A percentile compares a stretch with the other conserved stretches of the same genome.
Conservation (phyloP, 306 rosid genomes). For the Betula pendula region DNA sequence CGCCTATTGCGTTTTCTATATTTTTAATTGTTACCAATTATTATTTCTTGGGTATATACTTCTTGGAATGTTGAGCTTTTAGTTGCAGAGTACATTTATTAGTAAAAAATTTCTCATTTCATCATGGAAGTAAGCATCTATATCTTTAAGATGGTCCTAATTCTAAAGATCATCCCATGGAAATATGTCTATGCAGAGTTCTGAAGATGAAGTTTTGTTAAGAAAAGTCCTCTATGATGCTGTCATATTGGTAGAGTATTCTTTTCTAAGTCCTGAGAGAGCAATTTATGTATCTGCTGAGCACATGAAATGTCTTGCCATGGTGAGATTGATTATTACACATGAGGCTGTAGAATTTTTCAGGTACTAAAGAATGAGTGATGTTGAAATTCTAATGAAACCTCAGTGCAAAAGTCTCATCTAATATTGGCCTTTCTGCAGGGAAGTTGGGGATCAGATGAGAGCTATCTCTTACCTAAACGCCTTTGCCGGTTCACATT, state of each 20-base stretch:
- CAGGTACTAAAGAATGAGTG: slow-evolving; percentile 42
- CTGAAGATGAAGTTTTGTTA: slow-evolving; percentile 56
- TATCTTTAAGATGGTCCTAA: slow-evolving; percentile 13
- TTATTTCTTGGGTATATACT: background rate
- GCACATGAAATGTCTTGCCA: slow-evolving; percentile 37
- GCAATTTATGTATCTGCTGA: slow-evolving; percentile 28
- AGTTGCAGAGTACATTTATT: background rate
- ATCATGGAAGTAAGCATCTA: background rate
- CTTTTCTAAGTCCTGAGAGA: slow-evolving; percentile 49
- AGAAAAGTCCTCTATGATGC: slow-evolving; percentile 71
- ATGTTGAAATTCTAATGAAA: slow-evolving; percentile 8
- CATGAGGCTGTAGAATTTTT: slow-evolving; percentile 59
- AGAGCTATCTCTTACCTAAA: slow-evolving; percentile 53
- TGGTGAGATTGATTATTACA: slow-evolving; percentile 62
- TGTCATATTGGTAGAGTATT: slow-evolving; percentile 68
- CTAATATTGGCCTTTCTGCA: slow-evolving; percentile 29
- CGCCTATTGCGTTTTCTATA: no score
- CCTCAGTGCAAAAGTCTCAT: slow-evolving; percentile 18
- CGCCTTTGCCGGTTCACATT: slow-evolving; percentile 59
- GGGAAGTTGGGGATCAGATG: slow-evolving; percentile 68
- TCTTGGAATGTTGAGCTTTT: slow-evolving; percentile 14
- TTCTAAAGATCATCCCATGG: slow-evolving; percentile 2
- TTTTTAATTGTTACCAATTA: background rate
- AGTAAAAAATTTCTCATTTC: background rate
- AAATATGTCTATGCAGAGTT: slow-evolving; percentile 53